A percentile compares a stretch with the other conserved stretches of the same genome.
Conservation (phyloP, 371 early-diverging fungal species). For the Rhizopus microsporus region DNA sequence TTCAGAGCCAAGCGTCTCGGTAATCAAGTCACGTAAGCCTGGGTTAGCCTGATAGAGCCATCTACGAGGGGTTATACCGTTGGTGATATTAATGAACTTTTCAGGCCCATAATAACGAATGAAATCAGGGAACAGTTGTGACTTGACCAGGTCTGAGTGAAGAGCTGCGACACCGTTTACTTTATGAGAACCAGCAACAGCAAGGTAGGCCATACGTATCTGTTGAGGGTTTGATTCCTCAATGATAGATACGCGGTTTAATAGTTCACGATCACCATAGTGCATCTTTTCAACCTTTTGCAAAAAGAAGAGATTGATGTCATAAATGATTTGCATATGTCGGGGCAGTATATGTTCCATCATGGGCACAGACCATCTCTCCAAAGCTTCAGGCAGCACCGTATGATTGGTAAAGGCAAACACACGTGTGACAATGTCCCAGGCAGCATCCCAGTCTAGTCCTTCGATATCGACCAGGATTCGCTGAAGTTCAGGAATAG, state of each 20-base stretch:
- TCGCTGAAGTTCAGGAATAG: constrained; percentile 89
- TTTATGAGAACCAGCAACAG: constrained; percentile 78
- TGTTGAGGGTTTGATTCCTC: constrained; percentile 87
- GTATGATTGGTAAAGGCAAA: constrained; percentile 98
- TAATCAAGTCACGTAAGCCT: constrained; percentile 74
- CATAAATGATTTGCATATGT: constrained; percentile 93
- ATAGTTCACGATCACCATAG: constrained; percentile 86
- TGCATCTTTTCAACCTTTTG: constrained; percentile 82
- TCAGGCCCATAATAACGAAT: constrained; percentile 76
- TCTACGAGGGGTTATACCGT: constrained; percentile 91
- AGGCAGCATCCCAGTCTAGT: constrained; percentile 89
- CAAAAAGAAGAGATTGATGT: constrained; percentile 93
- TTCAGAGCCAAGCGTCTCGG: constrained; percentile 70
- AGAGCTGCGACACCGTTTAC: constrained; percentile 94
- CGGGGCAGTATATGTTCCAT: constrained; percentile 86
- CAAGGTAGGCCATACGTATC: constrained; percentile 83
- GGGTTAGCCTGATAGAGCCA: constrained; percentile 96
- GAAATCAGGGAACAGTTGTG: constrained; percentile 85
- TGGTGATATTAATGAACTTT: constrained; percentile 92
- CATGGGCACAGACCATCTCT: constrained; percentile 93
- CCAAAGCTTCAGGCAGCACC: constrained; percentile 94
- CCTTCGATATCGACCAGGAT: constrained; percentile 87
- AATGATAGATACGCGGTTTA: constrained; percentile 87
- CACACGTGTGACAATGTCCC: constrained; percentile 83
- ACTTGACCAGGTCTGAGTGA: constrained; percentile 87